phyloP scores from a whole-genome alignment of 1,284 basidiomycete genomes.

The Cystobasidiaceae sp. region DNA sequence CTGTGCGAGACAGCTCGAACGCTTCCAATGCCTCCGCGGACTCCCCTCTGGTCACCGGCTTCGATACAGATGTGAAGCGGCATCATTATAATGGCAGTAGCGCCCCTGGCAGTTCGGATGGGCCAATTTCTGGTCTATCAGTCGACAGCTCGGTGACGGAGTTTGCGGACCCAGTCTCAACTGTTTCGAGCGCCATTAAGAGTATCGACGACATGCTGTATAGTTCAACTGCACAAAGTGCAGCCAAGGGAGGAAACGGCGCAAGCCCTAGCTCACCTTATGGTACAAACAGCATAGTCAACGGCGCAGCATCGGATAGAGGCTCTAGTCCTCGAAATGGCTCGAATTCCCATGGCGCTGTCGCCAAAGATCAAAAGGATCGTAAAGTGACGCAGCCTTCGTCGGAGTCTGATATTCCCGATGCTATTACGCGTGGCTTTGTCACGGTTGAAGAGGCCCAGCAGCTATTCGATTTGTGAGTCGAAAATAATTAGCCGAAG shows the following conservation, averaged over 20 bases:
- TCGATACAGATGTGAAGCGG: conserved; percentile 25
- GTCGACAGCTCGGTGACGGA: background rate
- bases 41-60: no score
- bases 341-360: background rate
- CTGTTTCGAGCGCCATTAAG: conserved; percentile 16
- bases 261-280: conserved; percentile 13
- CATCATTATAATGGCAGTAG: background rate
- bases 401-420: conserved; percentile 28
- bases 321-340: conserved; percentile 1
- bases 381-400: background rate
- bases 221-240: background rate
- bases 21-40: background rate
- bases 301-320: background rate
- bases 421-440: conserved; percentile 28
- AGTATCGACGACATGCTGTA: conserved; percentile 13
- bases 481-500: no score
- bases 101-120: background rate
- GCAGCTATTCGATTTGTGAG: conserved; percentile 30
- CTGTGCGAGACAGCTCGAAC: background rate
- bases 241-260: background rate
- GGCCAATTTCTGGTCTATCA: background rate
- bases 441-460: conserved; percentile 28
- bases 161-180: conserved; percentile 18
- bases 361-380: background rate
- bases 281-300: background rate